These are phyloP conservation scores for Priceomyces melissophilus DNA, from an alignment of 805 yeast species.

Conservation along the genomic window DNA sequence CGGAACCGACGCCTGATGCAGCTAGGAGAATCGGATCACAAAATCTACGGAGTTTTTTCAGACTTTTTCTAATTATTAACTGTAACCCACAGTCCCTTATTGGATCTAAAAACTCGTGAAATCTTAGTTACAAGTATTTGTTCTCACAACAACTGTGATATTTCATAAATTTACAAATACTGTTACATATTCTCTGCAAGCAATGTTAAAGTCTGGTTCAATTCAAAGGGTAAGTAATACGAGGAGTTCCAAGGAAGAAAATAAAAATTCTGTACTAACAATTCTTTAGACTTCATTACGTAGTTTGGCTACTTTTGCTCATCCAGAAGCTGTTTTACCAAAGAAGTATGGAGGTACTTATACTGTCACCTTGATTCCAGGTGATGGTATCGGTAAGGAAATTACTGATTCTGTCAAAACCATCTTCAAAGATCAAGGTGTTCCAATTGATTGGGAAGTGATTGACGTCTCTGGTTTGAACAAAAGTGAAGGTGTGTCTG, in stretches of 20 bases:
- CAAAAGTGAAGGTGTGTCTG: constrained; percentile 68
- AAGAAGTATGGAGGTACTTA: constrained; percentile 93
- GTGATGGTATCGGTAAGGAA: constrained; percentile 98
- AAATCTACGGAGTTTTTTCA: constrained; percentile 3
- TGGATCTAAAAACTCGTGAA: no score
- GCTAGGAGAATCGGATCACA: neutral
- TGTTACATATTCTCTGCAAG: neutral
- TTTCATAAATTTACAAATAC: no score
- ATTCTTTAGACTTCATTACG: constrained; percentile 29
- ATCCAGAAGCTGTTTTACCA: constrained; percentile 66
- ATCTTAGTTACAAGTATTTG: no score
- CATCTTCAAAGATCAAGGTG: constrained; percentile 79
- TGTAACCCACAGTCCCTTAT: no score
- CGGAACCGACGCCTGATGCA: constrained; percentile 4
- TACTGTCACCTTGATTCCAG: constrained; percentile 93
- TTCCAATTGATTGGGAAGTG: constrained; percentile 91
- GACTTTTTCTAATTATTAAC: constrained; percentile 1
- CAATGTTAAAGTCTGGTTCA: neutral
- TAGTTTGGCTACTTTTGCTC: constrained; percentile 53
- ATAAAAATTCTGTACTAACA: constrained; percentile 21
- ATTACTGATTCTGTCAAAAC: constrained; percentile 90
- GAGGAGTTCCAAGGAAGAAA: neutral
- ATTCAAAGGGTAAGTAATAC: constrained; percentile 1
- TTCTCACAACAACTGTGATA: no score
- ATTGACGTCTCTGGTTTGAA: constrained; percentile 46